A percentile compares a stretch with the other conserved stretches of the same genome.
phyloP scores from a whole-genome alignment of 2,329 filamentous ascomycete genomes.

The Aspergillus fischeri region DNA sequence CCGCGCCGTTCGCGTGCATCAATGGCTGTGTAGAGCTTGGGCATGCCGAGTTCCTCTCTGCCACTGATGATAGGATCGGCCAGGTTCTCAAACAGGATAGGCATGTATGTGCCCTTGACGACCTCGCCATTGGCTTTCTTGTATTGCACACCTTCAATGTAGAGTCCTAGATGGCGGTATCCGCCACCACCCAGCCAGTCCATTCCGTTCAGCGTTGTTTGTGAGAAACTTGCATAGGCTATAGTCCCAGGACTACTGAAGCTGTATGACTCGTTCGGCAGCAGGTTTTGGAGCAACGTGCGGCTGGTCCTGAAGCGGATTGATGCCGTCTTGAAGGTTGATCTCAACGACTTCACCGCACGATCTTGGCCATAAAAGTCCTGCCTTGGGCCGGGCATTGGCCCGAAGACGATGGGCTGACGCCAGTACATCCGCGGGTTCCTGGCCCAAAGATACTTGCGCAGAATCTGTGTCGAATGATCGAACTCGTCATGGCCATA shows the following conservation, averaged over 20 bases:
- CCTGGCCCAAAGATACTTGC: slow-evolving; percentile 45
- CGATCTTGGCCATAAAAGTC: slow-evolving; percentile 19
- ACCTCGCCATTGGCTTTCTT: slow-evolving; percentile 46
- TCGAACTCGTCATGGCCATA: slow-evolving; percentile 59
- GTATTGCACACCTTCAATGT: slow-evolving; percentile 60
- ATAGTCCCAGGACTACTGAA: slow-evolving; percentile 45
- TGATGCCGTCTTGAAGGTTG: slow-evolving; percentile 17
- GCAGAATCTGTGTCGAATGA: slow-evolving; percentile 48
- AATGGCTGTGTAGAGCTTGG: slow-evolving; percentile 54
- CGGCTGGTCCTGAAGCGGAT: slow-evolving; percentile 50
- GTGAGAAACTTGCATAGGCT: slow-evolving; percentile 41
- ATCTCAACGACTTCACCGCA: not conserved
- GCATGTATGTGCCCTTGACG: slow-evolving; percentile 52
- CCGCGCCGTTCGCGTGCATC: slow-evolving; percentile 38
- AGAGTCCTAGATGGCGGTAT: slow-evolving; percentile 57
- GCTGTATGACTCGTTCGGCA: slow-evolving; percentile 40
- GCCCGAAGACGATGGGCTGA: slow-evolving; percentile 46
- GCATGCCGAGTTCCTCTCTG: slow-evolving; percentile 59
- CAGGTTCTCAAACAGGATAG: slow-evolving; percentile 56
- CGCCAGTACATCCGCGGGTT: slow-evolving; percentile 40
- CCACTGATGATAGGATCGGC: slow-evolving; percentile 59
- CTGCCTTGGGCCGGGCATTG: slow-evolving; percentile 46
- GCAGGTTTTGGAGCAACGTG: slow-evolving; percentile 47
- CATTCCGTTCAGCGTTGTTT: slow-evolving; percentile 48
- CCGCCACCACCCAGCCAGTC: slow-evolving; percentile 59